phyloP scores from a whole-genome alignment of 2,329 filamentous ascomycete species.

The Arthrocladium fulminans region DNA sequence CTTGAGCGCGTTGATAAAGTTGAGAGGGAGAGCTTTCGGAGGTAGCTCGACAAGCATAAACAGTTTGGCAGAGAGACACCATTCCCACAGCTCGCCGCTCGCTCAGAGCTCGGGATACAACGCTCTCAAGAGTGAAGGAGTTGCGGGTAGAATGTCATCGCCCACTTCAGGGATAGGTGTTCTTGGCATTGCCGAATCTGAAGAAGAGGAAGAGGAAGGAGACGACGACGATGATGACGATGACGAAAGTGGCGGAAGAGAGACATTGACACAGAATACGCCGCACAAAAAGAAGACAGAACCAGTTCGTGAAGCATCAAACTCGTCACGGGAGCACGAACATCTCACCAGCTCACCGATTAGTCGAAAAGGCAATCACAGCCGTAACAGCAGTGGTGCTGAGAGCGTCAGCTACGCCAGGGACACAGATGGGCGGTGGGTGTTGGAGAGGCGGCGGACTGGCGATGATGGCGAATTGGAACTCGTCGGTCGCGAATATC shows the following conservation, averaged over 20 bases:
- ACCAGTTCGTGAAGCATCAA: constrained; percentile 4
- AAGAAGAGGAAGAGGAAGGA: constrained; percentile 23
- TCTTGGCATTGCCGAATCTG: constrained; percentile 20
- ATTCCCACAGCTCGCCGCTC: constrained; percentile 30
- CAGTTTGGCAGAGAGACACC: constrained; percentile 38
- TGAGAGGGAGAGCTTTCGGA: constrained; percentile 70
- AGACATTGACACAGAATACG: constrained; percentile 24
- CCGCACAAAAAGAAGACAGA: constrained; percentile 17
- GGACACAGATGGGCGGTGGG: constrained; percentile 29
- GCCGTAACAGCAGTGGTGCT: constrained; percentile 28
- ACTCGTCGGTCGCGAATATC: constrained; percentile 26
- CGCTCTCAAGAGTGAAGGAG: constrained; percentile 12
- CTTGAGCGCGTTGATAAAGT: constrained; percentile 60
- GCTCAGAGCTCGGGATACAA: constrained; percentile 24
- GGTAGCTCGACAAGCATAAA: constrained; percentile 66
- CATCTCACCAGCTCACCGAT: constrained; percentile 12
- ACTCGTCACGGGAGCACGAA: constrained; percentile 18
- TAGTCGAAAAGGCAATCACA: constrained; percentile 23
- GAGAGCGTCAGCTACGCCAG: constrained; percentile 31
- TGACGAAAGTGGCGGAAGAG: constrained; percentile 3
- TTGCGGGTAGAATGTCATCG: constrained; percentile 13
- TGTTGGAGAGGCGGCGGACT: constrained; percentile 29
- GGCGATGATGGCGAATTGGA: constrained; percentile 28
- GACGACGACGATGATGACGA: not conserved
- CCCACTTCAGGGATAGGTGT: constrained; percentile 12